These are phyloP conservation scores for Septoria petroselini DNA, from an alignment of 2,329 filamentous ascomycete species.

Conservation along the genomic window DNA sequence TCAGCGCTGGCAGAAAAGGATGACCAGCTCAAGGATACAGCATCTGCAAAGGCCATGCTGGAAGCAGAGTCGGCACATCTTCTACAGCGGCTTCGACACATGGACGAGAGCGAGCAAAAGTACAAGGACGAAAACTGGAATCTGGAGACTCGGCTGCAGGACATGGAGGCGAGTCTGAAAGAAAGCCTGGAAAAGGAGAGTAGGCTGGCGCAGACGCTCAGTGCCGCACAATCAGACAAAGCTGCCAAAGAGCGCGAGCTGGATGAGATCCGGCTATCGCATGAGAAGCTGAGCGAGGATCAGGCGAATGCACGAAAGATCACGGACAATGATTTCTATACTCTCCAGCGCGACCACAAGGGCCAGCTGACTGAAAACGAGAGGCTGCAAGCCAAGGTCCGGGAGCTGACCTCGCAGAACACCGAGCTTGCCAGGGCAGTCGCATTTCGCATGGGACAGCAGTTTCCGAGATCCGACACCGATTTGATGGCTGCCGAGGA, in stretches of 20 bases:
- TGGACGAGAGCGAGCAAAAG: constrained; percentile 91
- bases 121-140: constrained; percentile 99
- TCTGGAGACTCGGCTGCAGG: constrained; percentile 86
- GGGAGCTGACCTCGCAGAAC: constrained; percentile 84
- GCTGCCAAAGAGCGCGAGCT: constrained; percentile 75
- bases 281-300: constrained; percentile 78
- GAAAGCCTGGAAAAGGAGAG: constrained; percentile 80
- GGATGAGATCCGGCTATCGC: constrained; percentile 79
- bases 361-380: constrained; percentile 74
- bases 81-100: constrained; percentile 71
- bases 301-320: constrained; percentile 72
- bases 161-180: constrained; percentile 68
- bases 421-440: constrained; percentile 84
- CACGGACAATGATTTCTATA: constrained; percentile 83
- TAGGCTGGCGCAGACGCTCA: constrained; percentile 71
- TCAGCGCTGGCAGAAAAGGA: constrained; percentile 81
- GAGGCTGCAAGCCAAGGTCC: constrained; percentile 78
- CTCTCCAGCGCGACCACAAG: constrained; percentile 73
- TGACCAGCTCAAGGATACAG: constrained; percentile 72
- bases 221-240: constrained; percentile 70
- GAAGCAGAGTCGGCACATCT: constrained; percentile 79
- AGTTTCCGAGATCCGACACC: constrained; percentile 28
- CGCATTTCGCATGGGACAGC: constrained; percentile 60
- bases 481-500: constrained; percentile 61
- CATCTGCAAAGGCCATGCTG: constrained; percentile 71